Base-by-base conservation (phyloP, 345 rosid species). In the Populus ilicifolia region DNA sequence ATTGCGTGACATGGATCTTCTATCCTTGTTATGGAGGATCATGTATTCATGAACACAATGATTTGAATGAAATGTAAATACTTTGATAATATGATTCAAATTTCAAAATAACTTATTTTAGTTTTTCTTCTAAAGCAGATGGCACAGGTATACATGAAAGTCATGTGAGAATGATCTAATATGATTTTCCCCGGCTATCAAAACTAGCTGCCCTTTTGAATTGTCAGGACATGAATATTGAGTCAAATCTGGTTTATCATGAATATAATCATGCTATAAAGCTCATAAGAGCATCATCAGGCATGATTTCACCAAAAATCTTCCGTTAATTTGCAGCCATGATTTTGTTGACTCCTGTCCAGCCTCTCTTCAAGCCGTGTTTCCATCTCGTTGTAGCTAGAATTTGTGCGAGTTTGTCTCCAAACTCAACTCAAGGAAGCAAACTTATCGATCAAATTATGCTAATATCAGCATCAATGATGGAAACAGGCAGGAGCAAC, bases 11-110 rank as follows among this genome's bases (percentile, higher is more conserved):
- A 76, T 64, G 75, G 80, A 79, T 13, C 85, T 33, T 73, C 54
- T 70, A 63, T 77, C 79, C 73, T 80, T 80, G 79, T 66, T 64
- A 76, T 78, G 71, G 62, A 41, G 59, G 68, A 65, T 67, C 69
- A 54, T 62, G 78, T 67, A 76, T 82, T 74, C 78, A 78, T 80
- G 81, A 80, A 83, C 80, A 77, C 73, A 56, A 73, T 85, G 86
- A 82, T 83, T 78, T 75, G 83, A 36, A 38, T 76, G 77, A 75
- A 77, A 77, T 71, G 81, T 77, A 72, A 76, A 65, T 68, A 18
- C 43, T 71, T 80, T 72, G 48, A 66, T 56, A 27, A 65, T 72
- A 11, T 41, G 27, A 46, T 79, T 65, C 33, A 38, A 25, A 71
- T 73, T 64, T 48, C 12, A 46, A 46, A 3, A 13, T 21, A 35